Evolutionary conservation across 2,329 filamentous ascomycete genomes (phyloP), one percentile per base, ranked within the genome.

Genomic region (Leptographium flavum): DNA sequence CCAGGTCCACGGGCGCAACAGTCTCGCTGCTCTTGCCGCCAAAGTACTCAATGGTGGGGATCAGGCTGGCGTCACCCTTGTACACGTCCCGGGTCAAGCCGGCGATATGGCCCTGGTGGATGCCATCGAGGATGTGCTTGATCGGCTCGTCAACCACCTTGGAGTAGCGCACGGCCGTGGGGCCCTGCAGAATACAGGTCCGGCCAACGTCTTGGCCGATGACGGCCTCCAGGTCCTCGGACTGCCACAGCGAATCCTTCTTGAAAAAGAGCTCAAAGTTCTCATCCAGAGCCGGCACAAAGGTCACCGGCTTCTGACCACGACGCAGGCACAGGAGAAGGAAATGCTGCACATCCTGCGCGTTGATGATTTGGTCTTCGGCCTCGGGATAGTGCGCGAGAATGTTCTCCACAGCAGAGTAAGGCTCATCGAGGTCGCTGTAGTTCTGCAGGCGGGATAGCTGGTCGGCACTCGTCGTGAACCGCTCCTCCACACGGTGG

Each of bases 251-350:
- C 2, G 92, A 98, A 63, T 98, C 92, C 71, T 98, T 98, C 79
- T 98, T 98, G 81, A 98, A 98, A 71, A 87, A 98, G 67, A 93
- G 94, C 61, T 98, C 92, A 54, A 98, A 98, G 60, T 90, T 94
- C 51, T 94, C 87, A 56, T 98, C 92, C 21, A 98, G 73, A n/a
- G 83, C 73, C 5, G 92, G 92, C 27, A 98, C 88, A 60, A 98
- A 98, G 1, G 90, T 92, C 25, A 93, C 85, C 3, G 92, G 92
- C 74, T 98, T 98, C 70, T 98, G 92, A 35, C 82, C 83, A 40
- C 83, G 85, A 32, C 87, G 81, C 66, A 92, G 81, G 72, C 88
- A 96, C 37, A 98, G 79, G 30, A 94, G 73, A 45, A 98, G 66
- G 73, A 98, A 96, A 66, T 96, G 83, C 66, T 98, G 92, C 10